Evolutionary conservation across 129 eudicot genomes (phyloP), one percentile per base, ranked within the genome.

Genomic region (Heracleum sosnowskyi): DNA sequence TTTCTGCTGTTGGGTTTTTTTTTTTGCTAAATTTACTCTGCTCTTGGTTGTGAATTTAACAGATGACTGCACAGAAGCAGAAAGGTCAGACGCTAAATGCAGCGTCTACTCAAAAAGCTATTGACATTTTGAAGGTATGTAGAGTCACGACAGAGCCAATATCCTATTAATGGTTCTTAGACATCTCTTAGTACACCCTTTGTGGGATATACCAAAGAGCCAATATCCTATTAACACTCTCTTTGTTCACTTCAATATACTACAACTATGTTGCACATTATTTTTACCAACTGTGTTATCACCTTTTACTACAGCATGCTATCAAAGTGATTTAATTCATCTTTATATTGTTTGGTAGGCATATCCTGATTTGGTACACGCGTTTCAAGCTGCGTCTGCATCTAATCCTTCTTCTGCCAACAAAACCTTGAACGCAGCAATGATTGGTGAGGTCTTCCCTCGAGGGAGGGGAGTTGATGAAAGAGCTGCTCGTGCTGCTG

Each of bases 41-140:
- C n/a, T n/a, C n/a, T n/a, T n/a, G n/a, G n/a, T n/a, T n/a, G n/a
- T n/a, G n/a, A n/a, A n/a, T n/a, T n/a, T n/a, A n/a, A 76, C 79
- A 96, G 97, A 81, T 86, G 91, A 87, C 79, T 81, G 96, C 97
- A 33, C 99, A 96, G 72, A 92, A 92, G 85, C 95, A 92, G 87
- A 90, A 96, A 88, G 99, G 93, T 40, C 95, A 88, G 86, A 81
- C 91, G 39, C 63, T 88, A 47, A 84, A 90, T 79, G 87, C 93
- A n/a, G 92, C 85, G 75, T 84, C 99, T 46, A 91, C 99, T 79
- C 95, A 90, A 73, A 90, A 92, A 70, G 97, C 97, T 49, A 84
- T 90, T 62, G 96, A 96, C 85, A 80, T 95, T n/a, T 60, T 92
- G 55, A 92, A 92, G 97, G 97, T 95, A 86, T 0, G 37, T 64